Evolutionary conservation across 2,329 filamentous ascomycete genomes (phyloP), one percentile per base, ranked within the genome.

Genomic region (Ascosphaera acerosa): DNA sequence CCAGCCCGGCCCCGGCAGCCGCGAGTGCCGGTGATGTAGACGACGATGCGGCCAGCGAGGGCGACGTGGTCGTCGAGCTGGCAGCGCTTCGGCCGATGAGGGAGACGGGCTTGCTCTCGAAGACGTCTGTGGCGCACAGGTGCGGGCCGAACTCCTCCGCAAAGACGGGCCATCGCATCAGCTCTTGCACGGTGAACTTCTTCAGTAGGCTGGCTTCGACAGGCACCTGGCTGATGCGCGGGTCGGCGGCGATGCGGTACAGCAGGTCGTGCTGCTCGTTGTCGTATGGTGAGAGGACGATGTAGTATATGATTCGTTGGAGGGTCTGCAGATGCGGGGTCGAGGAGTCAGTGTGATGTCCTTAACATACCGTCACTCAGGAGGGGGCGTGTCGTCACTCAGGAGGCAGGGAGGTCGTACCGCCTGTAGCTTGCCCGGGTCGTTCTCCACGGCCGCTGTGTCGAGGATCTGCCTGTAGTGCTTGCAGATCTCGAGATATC

Each of bases 181-280:
- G 64, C 58, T 97, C 87, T 40, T 77, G 76, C 4, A 91, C 70
- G 18, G 87, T 97, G 55, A 97, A 97, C 36, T 87, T 69, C 55
- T 89, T 89, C 35, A 97, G 64, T 6, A 97, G 67, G 45, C 82
- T 71, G 18, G 78, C 74, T 40, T 94, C 84, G 34, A 71, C 63
- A 3, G 77, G 58, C 2, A 94, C 69, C 48, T 75, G 66, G 7
- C 69, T 57, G 50, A 82, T 82, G 39, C 87, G 76, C 5, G 73
- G 58, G 52, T 97, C 87, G 51, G 72, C 68, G 50, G 81, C 69
- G 42, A 97, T 76, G 45, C 87, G 77, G 57, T 97, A 82, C 37
- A 97, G 71, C 33, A 97, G 74, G 43, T 97, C 87, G 42, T 84
- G 87, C 52, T 97, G 87, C 53, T 97, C 87, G 54, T 97, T 97